Base-by-base conservation (phyloP, 106 monocot species). In the Posidonia australis region DNA sequence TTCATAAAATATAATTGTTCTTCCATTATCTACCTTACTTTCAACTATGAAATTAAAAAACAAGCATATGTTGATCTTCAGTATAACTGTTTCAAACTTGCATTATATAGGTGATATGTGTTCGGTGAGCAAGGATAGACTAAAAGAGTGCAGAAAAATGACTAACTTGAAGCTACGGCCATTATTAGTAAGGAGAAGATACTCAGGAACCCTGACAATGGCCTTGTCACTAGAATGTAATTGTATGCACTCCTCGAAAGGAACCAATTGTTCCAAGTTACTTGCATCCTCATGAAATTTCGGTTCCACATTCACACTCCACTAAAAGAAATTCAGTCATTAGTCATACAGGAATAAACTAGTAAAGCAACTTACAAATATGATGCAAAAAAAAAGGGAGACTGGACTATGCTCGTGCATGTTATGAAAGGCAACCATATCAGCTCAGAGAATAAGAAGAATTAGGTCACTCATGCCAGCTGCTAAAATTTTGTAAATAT, bases 121-220 rank as follows among this genome's bases (percentile, higher is more conserved):
- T 7, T 36, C 7, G 7, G 7, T 7, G 7, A 36, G 36, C 5
- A 49, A 17, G 13, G 13, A 49, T 49, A 3, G 16, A 49, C n/a
- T 3, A 49, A 19, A 17, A 3, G 13, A 49, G 49, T 4, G 13
- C 6, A 64, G 19, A 62, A 6, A 44, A 41, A n/a, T 44, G 58
- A 77, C 76, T 69, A 64, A 96, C 96, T 78, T 96, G 78, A 96
- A 96, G 68, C 64, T 87, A 60, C 96, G 87, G 6, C 96, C 96
- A 77, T 96, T 96, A 48, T 96, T 45, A 61, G 82, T 96, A 42
- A 96, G 72, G 44, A 96, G 60, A 22, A 96, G 78, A 76, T 73
- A 96, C 44, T 90, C 87, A 68, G 96, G 84, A 72, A 77, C 58
- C 44, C 60, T 79, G 36, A 89, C 71, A 64, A 89, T 78, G 31